Percentiles rank a stretch among this genome's conserved stretches.
These are phyloP conservation scores for Amauroascus niger DNA, from an alignment of 2,329 filamentous ascomycete genomes.

Conservation along the genomic window DNA sequence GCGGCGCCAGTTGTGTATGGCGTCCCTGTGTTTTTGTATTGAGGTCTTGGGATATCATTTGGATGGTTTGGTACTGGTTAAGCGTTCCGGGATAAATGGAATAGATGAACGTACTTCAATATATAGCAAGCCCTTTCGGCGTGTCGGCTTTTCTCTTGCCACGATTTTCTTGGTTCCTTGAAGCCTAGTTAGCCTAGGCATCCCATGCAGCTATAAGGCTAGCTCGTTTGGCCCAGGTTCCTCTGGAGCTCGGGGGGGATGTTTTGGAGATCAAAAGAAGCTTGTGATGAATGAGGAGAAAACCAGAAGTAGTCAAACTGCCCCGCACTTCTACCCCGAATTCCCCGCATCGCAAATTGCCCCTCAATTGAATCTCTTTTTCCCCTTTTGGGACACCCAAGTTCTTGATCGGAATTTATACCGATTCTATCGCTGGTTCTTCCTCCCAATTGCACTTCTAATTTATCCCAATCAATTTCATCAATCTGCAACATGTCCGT, in stretches of 20 bases:
- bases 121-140: too few relatives aligned
- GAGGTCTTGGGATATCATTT: slow-evolving; percentile 2
- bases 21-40: slow-evolving; percentile 71
- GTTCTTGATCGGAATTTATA: background rate
- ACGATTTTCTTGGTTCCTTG: too few relatives aligned
- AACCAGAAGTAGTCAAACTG: background rate
- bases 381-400: background rate
- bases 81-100: too few relatives aligned
- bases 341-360: slow-evolving; percentile 3
- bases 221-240: too few relatives aligned
- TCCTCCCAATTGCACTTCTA: slow-evolving; percentile 1
- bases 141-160: too few relatives aligned
- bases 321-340: background rate
- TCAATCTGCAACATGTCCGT: slow-evolving; percentile 56
- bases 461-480: background rate
- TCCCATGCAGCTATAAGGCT: too few relatives aligned
- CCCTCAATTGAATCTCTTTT: slow-evolving; percentile 3
- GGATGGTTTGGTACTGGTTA: too few relatives aligned
- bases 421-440: background rate
- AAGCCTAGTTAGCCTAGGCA: too few relatives aligned
- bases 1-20: slow-evolving; percentile 92
- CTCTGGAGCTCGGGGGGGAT: too few relatives aligned
- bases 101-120: too few relatives aligned
- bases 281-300: background rate
- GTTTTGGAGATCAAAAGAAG: too few relatives aligned